Percentiles rank a stretch among this genome's conserved stretches.
phyloP scores from a whole-genome alignment of 2,329 filamentous ascomycete species.

The Metarhizium robertsii region DNA sequence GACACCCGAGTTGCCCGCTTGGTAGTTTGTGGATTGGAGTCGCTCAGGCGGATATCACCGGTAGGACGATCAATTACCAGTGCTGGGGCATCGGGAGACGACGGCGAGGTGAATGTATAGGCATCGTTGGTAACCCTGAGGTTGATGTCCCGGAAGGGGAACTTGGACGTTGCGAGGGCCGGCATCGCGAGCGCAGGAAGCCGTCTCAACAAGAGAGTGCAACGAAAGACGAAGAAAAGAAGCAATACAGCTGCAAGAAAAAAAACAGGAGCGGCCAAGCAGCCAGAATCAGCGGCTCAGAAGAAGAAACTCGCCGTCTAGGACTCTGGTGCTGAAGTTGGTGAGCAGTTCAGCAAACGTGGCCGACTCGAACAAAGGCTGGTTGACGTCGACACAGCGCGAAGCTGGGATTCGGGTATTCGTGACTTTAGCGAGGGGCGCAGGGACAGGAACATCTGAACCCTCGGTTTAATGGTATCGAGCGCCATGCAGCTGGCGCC shows the following conservation, averaged over 20 bases:
- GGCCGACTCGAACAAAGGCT: background rate
- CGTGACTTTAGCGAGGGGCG: background rate
- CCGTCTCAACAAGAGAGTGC: background rate
- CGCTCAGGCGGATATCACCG: slow-evolving; percentile 77
- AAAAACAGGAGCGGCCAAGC: background rate
- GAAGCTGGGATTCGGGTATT: background rate
- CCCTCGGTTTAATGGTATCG: background rate
- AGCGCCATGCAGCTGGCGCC: background rate
- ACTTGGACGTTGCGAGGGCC: slow-evolving; percentile 25
- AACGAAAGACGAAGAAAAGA: background rate
- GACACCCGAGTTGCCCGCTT: slow-evolving; percentile 68
- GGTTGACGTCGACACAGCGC: background rate
- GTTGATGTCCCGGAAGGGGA: slow-evolving; percentile 93
- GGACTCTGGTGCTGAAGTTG: background rate
- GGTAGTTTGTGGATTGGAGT: slow-evolving; percentile 64
- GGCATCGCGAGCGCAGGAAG: slow-evolving; percentile 22
- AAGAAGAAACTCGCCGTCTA: background rate
- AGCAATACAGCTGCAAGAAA: background rate
- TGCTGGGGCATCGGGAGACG: slow-evolving; percentile 78
- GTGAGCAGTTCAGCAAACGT: background rate
- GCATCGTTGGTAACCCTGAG: slow-evolving; percentile 84
- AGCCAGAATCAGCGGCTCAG: background rate
- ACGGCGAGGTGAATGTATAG: slow-evolving; percentile 95
- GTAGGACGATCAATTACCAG: slow-evolving; percentile 87
- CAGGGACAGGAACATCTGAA: background rate